Percentiles rank a stretch among this genome's conserved stretches.
Evolutionary conservation across 768 basidiomycete species (phyloP).

Genomic region (Kwoniella mangroviensis): DNA sequence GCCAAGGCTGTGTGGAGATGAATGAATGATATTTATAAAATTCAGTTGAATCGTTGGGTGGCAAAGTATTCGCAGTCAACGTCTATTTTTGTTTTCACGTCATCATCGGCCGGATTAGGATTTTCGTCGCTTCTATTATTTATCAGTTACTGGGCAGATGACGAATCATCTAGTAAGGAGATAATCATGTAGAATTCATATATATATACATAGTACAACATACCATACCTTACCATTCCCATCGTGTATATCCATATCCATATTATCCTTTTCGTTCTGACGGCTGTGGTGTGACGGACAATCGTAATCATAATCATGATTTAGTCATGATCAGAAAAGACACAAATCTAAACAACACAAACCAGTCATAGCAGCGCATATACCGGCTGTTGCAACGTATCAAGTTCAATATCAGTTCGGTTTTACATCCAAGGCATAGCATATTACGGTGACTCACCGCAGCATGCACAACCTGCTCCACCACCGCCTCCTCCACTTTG

Average conservation of each 20-base stretch:
- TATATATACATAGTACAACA: not conserved
- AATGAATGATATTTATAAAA: not conserved
- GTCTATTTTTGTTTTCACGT: too few species aligned
- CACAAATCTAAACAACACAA: slow-evolving; percentile 6
- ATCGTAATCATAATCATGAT: not conserved
- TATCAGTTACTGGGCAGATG: not conserved
- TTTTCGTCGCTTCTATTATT: too few species aligned
- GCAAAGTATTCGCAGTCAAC: not conserved
- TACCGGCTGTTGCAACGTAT: slow-evolving; percentile 1
- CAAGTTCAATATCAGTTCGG: not conserved
- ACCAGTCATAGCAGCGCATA: slow-evolving; percentile 8
- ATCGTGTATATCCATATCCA: not conserved
- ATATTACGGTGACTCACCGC: slow-evolving; percentile 7
- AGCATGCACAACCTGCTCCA: slow-evolving; percentile 13
- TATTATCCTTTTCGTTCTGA: not conserved
- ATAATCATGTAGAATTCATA: not conserved
- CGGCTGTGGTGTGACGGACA: too few species aligned
- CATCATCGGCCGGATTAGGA: too few species aligned
- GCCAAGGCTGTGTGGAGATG: slow-evolving; percentile 8
- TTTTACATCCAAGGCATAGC: not conserved
- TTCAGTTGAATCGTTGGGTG: slow-evolving; percentile 1
- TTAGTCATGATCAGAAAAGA: not conserved
- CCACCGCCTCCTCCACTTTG: not conserved
- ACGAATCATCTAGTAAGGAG: not conserved
- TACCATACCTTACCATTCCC: not conserved